Conservation (phyloP, 2,329 filamentous ascomycete species). For the Exserohilum rostratum region DNA sequence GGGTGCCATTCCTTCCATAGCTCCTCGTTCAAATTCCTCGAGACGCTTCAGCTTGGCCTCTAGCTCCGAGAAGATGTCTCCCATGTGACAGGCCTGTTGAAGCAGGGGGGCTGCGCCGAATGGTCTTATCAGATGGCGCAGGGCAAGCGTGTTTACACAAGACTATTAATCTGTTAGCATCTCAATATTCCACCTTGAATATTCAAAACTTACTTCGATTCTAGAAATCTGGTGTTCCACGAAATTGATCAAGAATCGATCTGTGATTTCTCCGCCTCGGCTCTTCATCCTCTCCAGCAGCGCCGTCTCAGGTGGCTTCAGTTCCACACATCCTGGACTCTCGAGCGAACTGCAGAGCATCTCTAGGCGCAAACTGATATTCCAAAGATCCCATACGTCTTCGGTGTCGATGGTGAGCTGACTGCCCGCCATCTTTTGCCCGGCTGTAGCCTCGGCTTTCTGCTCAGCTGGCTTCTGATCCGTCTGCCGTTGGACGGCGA, state of each 20-base stretch:
- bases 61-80: constrained; percentile 69
- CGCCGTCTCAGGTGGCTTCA: constrained; percentile 82
- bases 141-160: constrained; percentile 76
- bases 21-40: constrained; percentile 49
- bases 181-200: not conserved
- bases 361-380: constrained; percentile 84
- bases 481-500: constrained; percentile 68
- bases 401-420: constrained; percentile 81
- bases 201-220: constrained; percentile 75
- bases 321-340: constrained; percentile 63
- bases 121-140: constrained; percentile 80
- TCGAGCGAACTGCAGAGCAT: constrained; percentile 93
- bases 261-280: constrained; percentile 82
- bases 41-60: constrained; percentile 68
- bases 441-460: constrained; percentile 56
- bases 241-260: constrained; percentile 85
- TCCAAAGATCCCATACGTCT: constrained; percentile 88
- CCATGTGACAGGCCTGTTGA: constrained; percentile 79
- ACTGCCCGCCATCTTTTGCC: constrained; percentile 66
- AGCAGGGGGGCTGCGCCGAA: constrained; percentile 68
- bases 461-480: constrained; percentile 49
- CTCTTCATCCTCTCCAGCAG: constrained; percentile 76
- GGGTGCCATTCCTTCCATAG: constrained; percentile 35
- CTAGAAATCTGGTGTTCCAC: constrained; percentile 94
- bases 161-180: constrained; percentile 61